Evolutionary conservation across 2,329 filamentous ascomycete genomes (phyloP), one percentile per base, ranked within the genome.

Genomic region (Teratosphaeria viscida): DNA sequence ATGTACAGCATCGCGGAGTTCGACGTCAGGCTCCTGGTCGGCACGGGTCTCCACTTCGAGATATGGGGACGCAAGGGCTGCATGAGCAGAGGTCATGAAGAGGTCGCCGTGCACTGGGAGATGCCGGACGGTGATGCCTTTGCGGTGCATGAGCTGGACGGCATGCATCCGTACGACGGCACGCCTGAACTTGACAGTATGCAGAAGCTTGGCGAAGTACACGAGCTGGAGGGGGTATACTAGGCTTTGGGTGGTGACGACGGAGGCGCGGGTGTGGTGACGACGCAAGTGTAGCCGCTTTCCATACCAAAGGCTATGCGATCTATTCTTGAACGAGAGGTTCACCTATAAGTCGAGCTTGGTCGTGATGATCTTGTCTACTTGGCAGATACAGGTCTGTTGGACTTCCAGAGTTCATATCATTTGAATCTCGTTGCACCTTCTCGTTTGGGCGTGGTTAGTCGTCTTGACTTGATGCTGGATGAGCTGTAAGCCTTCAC

Each of bases 11-110:
- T 55, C 10, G 62, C 60, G 2, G 59, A 64, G 27, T 64, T 62
- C 47, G 52, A 58, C 19, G 57, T 64, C 12, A 56, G 35, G 19
- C 12, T 60, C 16, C 52, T 59, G 16, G 35, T 61, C 6, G 59
- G 60, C 7, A 57, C 57, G 16, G 62, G 62, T 14, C 34, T 64
- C 2, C 52, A 59, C 34, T 64, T 64, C 37, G 55, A 64, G 57
- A 59, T 64, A 19, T 59, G 60, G 60, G 55, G 58, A 12, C 55
- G 56, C 23, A 43, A 62, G 34, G 60, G 58, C 14, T 14, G 19
- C 19, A 43, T 19, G 57, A 59, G 56, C 47, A 56, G 56, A 43
- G 43, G 55, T 37, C 60, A 61, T 54, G 62, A 63, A 5, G 57
- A 63, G 32, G 47, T 56, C 11, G 23, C 39, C 14, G 55, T 56